Evolutionary conservation across 139 green algal genomes (phyloP).

Genomic region (Picochlorum sp.): DNA sequence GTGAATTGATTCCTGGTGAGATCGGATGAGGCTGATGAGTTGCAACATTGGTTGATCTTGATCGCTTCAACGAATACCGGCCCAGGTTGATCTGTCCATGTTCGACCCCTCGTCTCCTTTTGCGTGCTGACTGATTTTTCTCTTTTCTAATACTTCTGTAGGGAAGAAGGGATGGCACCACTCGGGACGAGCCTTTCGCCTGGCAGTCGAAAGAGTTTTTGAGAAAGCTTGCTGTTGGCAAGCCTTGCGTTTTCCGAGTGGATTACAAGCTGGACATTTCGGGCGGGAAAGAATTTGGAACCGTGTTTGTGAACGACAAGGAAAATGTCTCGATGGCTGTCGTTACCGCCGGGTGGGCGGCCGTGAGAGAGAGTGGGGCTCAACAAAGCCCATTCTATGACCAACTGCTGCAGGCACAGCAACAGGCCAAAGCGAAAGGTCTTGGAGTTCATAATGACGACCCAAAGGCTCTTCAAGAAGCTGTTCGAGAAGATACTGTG

Average conservation of each 20-base stretch:
- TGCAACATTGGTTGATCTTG: not conserved
- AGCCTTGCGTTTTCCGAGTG: constrained; percentile 79
- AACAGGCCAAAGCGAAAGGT: constrained; percentile 50
- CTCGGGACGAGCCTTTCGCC: constrained; percentile 86
- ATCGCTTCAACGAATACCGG: not conserved
- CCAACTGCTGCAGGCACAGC: constrained; percentile 62
- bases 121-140: not conserved
- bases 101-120: not conserved
- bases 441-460: constrained; percentile 83
- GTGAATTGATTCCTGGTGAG: too few species aligned
- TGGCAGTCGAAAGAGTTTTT: constrained; percentile 87
- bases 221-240: constrained; percentile 76
- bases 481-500: constrained; percentile 27
- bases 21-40: too few species aligned
- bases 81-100: not conserved
- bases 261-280: constrained; percentile 84
- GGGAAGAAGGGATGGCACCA: constrained; percentile 80
- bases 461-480: constrained; percentile 20
- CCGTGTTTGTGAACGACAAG: constrained; percentile 68
- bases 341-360: constrained; percentile 68
- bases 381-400: constrained; percentile 71
- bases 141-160: constrained; percentile 27
- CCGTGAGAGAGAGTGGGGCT: constrained; percentile 50
- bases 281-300: constrained; percentile 82
- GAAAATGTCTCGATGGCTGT: constrained; percentile 72